Evolutionary conservation across 2,329 filamentous ascomycete genomes (phyloP).

Genomic region (Colletotrichum brevisporum): DNA sequence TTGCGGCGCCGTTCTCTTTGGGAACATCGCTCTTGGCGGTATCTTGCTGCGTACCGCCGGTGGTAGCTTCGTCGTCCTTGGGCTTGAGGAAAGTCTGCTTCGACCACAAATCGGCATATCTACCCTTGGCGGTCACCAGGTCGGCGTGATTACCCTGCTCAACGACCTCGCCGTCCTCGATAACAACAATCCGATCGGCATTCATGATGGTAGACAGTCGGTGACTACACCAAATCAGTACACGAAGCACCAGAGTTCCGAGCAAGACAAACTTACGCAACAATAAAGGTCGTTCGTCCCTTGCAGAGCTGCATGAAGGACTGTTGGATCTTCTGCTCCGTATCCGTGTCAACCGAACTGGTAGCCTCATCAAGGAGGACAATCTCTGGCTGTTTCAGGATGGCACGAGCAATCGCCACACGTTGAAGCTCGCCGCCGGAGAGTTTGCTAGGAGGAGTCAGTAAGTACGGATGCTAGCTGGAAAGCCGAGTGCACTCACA

Average conservation of each 20-base stretch:
- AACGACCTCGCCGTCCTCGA: slow-evolving; percentile 73
- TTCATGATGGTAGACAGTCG: slow-evolving; percentile 80
- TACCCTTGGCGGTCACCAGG: slow-evolving; percentile 69
- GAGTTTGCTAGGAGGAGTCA: slow-evolving; percentile 63
- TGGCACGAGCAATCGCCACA: slow-evolving; percentile 77
- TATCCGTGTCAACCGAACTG: slow-evolving; percentile 80
- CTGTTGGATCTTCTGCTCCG: slow-evolving; percentile 76
- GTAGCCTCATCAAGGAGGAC: slow-evolving; percentile 86
- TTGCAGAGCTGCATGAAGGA: slow-evolving; percentile 71
- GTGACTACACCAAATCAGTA: slow-evolving; percentile 62
- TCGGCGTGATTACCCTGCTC: slow-evolving; percentile 74
- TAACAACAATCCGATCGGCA: slow-evolving; percentile 76
- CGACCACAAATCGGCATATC: slow-evolving; percentile 76
- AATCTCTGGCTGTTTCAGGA: slow-evolving; percentile 81
- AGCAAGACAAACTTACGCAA: slow-evolving; percentile 64
- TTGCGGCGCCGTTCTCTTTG: slow-evolving; percentile 44
- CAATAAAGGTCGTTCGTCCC: slow-evolving; percentile 76
- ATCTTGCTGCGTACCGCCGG: slow-evolving; percentile 6
- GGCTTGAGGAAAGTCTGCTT: slow-evolving; percentile 71
- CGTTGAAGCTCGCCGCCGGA: slow-evolving; percentile 78
- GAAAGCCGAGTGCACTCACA: slow-evolving; percentile 49
- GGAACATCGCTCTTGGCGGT: slow-evolving; percentile 55
- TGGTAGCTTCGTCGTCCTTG: slow-evolving; percentile 51
- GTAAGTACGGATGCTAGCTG: slow-evolving; percentile 2
- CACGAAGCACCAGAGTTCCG: too few relatives aligned